Base-by-base conservation (phyloP, 176 grass and related monocot genomes). In the Oryza officinalis region DNA sequence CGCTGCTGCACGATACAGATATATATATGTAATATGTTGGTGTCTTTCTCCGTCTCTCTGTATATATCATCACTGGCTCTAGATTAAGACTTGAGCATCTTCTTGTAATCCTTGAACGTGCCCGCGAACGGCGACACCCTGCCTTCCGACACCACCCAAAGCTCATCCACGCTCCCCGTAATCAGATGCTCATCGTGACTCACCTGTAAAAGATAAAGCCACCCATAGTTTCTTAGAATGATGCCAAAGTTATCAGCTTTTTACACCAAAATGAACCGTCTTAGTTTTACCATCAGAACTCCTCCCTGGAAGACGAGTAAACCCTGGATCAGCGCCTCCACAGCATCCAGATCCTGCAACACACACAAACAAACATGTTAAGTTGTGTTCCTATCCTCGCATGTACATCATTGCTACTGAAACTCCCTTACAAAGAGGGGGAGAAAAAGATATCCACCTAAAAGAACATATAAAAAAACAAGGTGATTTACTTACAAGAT, bases 181-280 rank as follows among this genome's bases (percentile, higher is more conserved):
- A 95, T 98, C 37, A 98, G 89, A 93, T 98, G 96, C 87, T 98
- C 96, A 23, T 98, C 96, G 57, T 98, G 96, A 81, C 96, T 98
- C 82, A 95, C 92, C 92, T 98, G 82, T 43, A 75, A 66, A 44
- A 81, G 14, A 41, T 10, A 41, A 41, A 41, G 2, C 7, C 57
- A 13, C n/a, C 40, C 40, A 41, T 15, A 65, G 32, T 20, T 8
- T 4, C 15, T 49, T 78, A 70, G 3, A n/a, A 74, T 0, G 5
- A 13, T 33, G 60, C 2, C 2, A 22, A 22, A 57, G 20, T 18
- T 1, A 47, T 54, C 22, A 59, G 22, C 20, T 25, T 23, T 69
- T 13, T 1, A 75, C 46, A 67, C 10, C 30, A 8, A 13, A 76
- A 80, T 5, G 14, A 38, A 60, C 75, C 20, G 20, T 30, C 63